Conservation (phyloP, 2,329 filamentous ascomycete species). For the Paecilomyces fulvus region DNA sequence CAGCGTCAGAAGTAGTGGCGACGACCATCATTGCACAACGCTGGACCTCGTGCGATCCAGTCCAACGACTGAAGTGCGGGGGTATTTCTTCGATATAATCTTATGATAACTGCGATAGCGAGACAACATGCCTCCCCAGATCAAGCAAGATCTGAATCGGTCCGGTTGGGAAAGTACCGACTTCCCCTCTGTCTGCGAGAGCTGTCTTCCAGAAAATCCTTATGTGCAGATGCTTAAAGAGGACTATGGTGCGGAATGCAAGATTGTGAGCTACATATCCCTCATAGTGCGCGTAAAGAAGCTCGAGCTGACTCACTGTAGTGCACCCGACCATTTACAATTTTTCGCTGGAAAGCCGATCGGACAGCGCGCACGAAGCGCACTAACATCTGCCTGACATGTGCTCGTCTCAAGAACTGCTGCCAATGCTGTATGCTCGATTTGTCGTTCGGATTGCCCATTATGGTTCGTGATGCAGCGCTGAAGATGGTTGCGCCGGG, state of each 20-base stretch:
- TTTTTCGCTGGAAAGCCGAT: constrained; percentile 92
- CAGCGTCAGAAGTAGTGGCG: constrained; percentile 1
- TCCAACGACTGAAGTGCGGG: neutral
- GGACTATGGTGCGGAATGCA: constrained; percentile 82
- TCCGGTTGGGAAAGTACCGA: constrained; percentile 81
- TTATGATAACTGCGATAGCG: neutral
- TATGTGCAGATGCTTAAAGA: constrained; percentile 99
- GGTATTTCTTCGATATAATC: neutral
- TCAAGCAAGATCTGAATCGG: constrained; percentile 91
- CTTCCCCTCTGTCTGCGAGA: constrained; percentile 57
- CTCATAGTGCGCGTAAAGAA: neutral
- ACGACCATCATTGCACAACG: neutral
- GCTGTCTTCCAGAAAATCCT: constrained; percentile 88
- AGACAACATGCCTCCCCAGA: constrained; percentile 63
- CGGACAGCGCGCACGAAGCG: constrained; percentile 85
- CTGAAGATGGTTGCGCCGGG: constrained; percentile 96
- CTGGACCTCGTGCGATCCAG: neutral
- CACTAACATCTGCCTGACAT: constrained; percentile 93
- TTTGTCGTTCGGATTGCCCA: constrained; percentile 87
- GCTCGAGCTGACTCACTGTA: constrained; percentile 7
- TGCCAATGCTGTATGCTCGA: constrained; percentile 99
- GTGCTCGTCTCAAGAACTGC: constrained; percentile 95
- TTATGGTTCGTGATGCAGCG: constrained; percentile 89
- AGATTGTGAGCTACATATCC: constrained; percentile 39
- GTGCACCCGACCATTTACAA: constrained; percentile 90